Evolutionary conservation across 805 yeast genomes (phyloP).

Genomic region (Osmozyma mogii): DNA sequence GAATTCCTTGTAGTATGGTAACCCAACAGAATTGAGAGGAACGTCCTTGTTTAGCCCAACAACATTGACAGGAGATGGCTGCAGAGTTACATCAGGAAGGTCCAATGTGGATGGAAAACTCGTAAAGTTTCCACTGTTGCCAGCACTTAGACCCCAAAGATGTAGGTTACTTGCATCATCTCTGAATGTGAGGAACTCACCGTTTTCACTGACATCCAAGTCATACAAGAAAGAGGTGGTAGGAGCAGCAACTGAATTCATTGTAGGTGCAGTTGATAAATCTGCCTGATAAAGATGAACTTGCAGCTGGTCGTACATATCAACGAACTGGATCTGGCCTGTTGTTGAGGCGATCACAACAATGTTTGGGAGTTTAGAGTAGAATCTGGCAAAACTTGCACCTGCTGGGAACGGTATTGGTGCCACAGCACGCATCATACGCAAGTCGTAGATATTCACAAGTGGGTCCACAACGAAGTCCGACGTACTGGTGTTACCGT

Average conservation of each 20-base stretch:
- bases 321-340: slow-evolving; percentile 84
- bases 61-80: slow-evolving; percentile 17
- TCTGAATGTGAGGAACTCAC: slow-evolving; percentile 66
- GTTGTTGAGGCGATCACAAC: slow-evolving; percentile 63
- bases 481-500: slow-evolving; percentile 10
- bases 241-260: slow-evolving; percentile 1
- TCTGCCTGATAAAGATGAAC: slow-evolving; percentile 63
- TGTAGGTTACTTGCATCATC: slow-evolving; percentile 60
- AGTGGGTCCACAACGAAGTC: slow-evolving; percentile 57
- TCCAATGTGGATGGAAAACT: slow-evolving; percentile 38
- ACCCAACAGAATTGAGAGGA: slow-evolving; percentile 68
- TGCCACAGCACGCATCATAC: slow-evolving; percentile 60
- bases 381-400: slow-evolving; percentile 75
- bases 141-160: slow-evolving; percentile 48
- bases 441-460: slow-evolving; percentile 72
- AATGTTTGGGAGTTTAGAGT: slow-evolving; percentile 78
- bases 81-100: slow-evolving; percentile 41
- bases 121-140: slow-evolving; percentile 24
- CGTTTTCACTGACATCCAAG: slow-evolving; percentile 55
- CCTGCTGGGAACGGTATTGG: slow-evolving; percentile 89
- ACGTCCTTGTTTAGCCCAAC: slow-evolving; percentile 33
- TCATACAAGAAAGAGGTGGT: slow-evolving; percentile 30
- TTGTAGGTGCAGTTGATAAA: slow-evolving; percentile 15
- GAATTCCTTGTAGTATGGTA: slow-evolving; percentile 78
- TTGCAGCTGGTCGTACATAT: slow-evolving; percentile 69